Conservation (phyloP, 495 filamentous ascomycete genomes). For the Aspergillus cavernicola region DNA sequence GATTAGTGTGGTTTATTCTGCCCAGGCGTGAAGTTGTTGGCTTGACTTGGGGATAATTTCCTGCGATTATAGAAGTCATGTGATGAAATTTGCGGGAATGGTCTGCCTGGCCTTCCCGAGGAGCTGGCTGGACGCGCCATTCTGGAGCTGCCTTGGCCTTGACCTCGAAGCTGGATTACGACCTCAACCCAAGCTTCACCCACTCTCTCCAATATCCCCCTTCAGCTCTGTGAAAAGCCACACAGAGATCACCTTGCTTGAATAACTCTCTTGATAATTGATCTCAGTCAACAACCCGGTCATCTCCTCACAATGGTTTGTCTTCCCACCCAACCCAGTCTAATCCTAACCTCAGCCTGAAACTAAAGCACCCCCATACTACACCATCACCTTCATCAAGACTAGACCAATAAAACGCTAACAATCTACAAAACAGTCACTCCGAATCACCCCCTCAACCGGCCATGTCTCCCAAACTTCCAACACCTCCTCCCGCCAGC, state of each 20-base stretch:
- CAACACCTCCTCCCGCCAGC: slow-evolving; percentile 49
- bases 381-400: no score
- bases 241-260: background rate
- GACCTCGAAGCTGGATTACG: slow-evolving; percentile 1
- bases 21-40: background rate
- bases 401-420: no score
- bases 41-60: slow-evolving; percentile 17
- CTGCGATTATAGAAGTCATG: slow-evolving; percentile 17
- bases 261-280: background rate
- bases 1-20: no score
- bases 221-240: background rate
- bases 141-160: slow-evolving; percentile 21
- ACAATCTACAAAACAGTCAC: slow-evolving; percentile 54
- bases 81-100: slow-evolving; percentile 26
- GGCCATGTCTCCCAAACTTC: slow-evolving; percentile 54
- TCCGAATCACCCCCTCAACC: slow-evolving; percentile 76
- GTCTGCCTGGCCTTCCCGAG: slow-evolving; percentile 25
- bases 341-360: background rate
- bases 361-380: background rate
- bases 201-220: slow-evolving; percentile 5
- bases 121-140: slow-evolving; percentile 36
- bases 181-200: slow-evolving; percentile 7
- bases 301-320: slow-evolving; percentile 32
- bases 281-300: background rate
- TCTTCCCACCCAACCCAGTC: background rate